Conservation (phyloP, 192 early-diverging fungal species). For the Coemansia sp. region DNA sequence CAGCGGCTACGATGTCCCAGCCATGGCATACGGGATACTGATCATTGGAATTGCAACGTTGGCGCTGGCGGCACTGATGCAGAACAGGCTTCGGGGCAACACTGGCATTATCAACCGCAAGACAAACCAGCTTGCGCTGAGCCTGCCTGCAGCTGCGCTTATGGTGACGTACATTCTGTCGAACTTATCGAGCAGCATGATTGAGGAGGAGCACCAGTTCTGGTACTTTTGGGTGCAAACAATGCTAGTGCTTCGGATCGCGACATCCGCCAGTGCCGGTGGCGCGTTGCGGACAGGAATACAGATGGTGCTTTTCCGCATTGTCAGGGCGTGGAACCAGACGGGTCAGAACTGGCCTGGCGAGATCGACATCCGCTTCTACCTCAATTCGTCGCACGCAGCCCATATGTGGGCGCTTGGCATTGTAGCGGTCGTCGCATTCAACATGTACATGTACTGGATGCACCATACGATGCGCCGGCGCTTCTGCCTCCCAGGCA, state of each 20-base stretch:
- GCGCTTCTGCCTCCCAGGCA: not conserved
- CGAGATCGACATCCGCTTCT: constrained; percentile 37
- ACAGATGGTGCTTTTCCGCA: constrained; percentile 47
- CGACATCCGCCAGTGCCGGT: constrained; percentile 10
- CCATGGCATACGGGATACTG: constrained; percentile 44
- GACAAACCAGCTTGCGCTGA: constrained; percentile 10
- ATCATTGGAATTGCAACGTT: constrained; percentile 18
- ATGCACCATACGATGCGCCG: constrained; percentile 13
- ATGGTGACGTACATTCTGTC: constrained; percentile 57
- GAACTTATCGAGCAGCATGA: constrained; percentile 65
- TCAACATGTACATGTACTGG: constrained; percentile 17
- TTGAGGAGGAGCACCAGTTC: constrained; percentile 75
- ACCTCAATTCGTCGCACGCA: constrained; percentile 19
- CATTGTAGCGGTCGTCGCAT: not conserved
- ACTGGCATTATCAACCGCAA: constrained; percentile 12
- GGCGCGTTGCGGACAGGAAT: constrained; percentile 8
- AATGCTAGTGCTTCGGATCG: constrained; percentile 47
- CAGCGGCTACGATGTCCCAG: constrained; percentile 42
- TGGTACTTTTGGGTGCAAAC: constrained; percentile 77
- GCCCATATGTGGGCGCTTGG: constrained; percentile 35
- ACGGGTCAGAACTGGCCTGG: constrained; percentile 49
- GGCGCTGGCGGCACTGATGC: constrained; percentile 18
- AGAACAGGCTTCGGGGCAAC: constrained; percentile 3
- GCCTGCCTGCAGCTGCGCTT: constrained; percentile 26
- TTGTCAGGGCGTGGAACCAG: constrained; percentile 48